Base-by-base conservation (phyloP, 306 rosid genomes). In the Casuarina glauca region DNA sequence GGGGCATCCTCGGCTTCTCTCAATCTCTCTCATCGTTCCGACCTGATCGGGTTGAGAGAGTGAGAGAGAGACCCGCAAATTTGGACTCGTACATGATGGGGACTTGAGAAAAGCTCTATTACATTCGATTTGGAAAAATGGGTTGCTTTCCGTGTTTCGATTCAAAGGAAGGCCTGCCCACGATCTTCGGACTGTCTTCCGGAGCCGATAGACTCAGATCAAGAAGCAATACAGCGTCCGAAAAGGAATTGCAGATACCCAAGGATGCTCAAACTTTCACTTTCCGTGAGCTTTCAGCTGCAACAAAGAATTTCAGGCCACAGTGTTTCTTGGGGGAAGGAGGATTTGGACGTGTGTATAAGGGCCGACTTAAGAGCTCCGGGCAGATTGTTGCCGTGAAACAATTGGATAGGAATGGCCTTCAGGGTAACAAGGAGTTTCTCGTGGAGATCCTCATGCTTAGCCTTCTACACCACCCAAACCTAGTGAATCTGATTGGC, bases 131-230 rank as follows among this genome's bases (percentile, higher is more conserved):
- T 76, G 76, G 78, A 75, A 72, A 55, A 71, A 93, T 93, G 98
- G 93, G 98, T 63, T 93, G 98, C 74, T 93, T 93, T 86, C 81
- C 98, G 44, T 93, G 97, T 85, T 93, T 93, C 81, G 98, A 93
- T 90, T 90, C 97, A 60, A 88, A 79, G 87, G 98, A 81, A 77
- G 74, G 48, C 63, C 88, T 86, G 61, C 86, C 86, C 55, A 57
- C 84, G 44, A 73, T 81, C 70, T 80, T 91, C 76, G 82, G 88
- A 83, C 75, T 91, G 81, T 93, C 97, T 45, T 93, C 98, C 48
- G 97, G 96, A 72, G 82, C 76, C 8, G 98, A 91, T 67, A 89
- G 78, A 73, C 86, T 89, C 52, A 83, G 87, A 50, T 86, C 90
- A 78, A 86, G 90, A 77, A 87, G 81, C 81, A 91, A 85, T 76